A percentile compares a stretch with the other conserved stretches of the same genome.
Conservation (phyloP, 352 stramenopile species). For the Phytophthora pinifolia region DNA sequence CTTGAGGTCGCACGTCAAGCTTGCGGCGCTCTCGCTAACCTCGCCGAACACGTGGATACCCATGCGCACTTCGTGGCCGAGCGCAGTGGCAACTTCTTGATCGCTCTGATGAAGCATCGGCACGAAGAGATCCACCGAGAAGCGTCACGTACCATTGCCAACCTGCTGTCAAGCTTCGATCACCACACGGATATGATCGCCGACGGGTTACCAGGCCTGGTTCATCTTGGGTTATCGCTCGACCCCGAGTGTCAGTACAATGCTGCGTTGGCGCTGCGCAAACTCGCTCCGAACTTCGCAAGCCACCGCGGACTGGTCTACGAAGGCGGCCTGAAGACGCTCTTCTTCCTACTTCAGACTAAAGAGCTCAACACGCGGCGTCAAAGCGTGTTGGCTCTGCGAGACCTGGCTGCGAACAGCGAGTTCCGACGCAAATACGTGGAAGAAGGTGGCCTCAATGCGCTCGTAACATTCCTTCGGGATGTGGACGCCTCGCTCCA, state of each 20-base stretch:
- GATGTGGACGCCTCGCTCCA: constrained; percentile 90
- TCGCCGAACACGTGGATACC: constrained; percentile 94
- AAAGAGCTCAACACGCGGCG: constrained; percentile 93
- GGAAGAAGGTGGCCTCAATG: constrained; percentile 84
- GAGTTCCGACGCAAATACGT: constrained; percentile 88
- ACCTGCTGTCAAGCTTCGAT: constrained; percentile 93
- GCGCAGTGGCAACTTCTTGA: constrained; percentile 70
- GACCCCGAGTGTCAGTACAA: constrained; percentile 96
- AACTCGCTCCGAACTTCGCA: constrained; percentile 91
- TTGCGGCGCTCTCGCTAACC: constrained; percentile 92
- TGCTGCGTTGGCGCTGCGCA: constrained; percentile 92
- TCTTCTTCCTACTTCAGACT: constrained; percentile 91
- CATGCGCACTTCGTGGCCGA: constrained; percentile 87
- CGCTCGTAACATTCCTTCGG: constrained; percentile 88
- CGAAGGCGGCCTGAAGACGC: constrained; percentile 87
- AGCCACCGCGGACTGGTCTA: constrained; percentile 89
- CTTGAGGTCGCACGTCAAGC: constrained; percentile 91
- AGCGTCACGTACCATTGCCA: constrained; percentile 90
- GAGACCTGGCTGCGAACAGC: constrained; percentile 89
- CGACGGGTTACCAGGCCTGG: constrained; percentile 88
- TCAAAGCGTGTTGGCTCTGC: constrained; percentile 87
- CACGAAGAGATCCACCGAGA: constrained; percentile 94
- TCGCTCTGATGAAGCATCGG: constrained; percentile 81
- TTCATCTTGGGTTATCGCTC: constrained; percentile 88
- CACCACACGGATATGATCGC: constrained; percentile 92